Base-by-base conservation (phyloP, 371 early-diverging fungal species). In the Mucor indicus region DNA sequence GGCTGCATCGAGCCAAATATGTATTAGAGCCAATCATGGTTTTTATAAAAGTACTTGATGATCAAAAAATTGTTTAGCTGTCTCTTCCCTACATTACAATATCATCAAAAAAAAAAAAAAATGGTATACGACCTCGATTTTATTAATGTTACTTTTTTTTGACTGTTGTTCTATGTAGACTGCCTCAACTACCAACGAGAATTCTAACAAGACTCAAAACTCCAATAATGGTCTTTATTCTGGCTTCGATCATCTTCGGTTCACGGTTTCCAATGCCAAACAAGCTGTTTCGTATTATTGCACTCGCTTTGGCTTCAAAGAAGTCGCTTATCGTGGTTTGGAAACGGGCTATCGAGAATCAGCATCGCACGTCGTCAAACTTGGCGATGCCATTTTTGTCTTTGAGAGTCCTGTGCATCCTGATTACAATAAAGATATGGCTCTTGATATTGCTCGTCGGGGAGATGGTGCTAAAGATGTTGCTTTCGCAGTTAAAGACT, bases 391-490 rank as follows among this genome's bases (percentile, higher is more conserved):
- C 32, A 62, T 72, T 47, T 96, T 96, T 64, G 86, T 93, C 53
- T 95, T 98, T 77, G 85, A 90, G 72, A 89, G 92, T 16, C 86
- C 96, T 37, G 75, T 96, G 50, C 89, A 88, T 55, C 95, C 98
- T 16, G 84, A 79, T 29, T n/a, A 46, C 19, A 79, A 85, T 72
- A 68, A 73, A 44, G 79, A 73, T 17, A 85, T 92, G 75, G 75
- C 84, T 25, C 82, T 77, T 38, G 88, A 90, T 54, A 75, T 87
- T 50, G 84, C 85, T 38, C 54, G 57, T 25, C 95, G 95, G 74
- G 98, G 96, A 69, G 98, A 98, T 59, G 93, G 89, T 60, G 96
- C 94, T 58, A 89, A 90, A 69, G 89, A 98, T 75, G 87, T 98
- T 36, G 94, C 95, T 15, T 96, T 96, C 61, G 80, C 86, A 24